phyloP scores from a whole-genome alignment of 768 basidiomycete species.

The Suillus variegatus region DNA sequence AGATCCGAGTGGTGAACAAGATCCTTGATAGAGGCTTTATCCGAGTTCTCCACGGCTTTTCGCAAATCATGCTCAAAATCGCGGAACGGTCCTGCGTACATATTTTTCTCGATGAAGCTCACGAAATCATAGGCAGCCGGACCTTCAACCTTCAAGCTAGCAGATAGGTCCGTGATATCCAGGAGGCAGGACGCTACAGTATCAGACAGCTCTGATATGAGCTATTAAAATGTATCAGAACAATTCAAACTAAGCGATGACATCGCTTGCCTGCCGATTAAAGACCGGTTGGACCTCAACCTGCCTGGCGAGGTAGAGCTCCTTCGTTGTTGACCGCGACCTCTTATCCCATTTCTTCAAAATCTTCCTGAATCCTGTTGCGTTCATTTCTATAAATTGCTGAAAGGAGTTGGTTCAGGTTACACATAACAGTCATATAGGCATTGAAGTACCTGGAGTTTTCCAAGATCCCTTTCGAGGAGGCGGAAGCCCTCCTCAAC shows the following conservation, averaged over 20 bases:
- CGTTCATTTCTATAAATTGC: slow-evolving; percentile 98
- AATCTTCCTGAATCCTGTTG: slow-evolving; percentile 94
- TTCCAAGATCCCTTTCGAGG: slow-evolving; percentile 91
- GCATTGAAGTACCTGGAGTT: slow-evolving; percentile 73
- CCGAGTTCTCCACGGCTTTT: slow-evolving; percentile 68
- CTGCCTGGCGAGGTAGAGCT: slow-evolving; percentile 92
- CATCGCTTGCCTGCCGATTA: slow-evolving; percentile 77
- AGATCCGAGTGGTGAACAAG: slow-evolving; percentile 71
- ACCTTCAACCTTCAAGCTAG: slow-evolving; percentile 77
- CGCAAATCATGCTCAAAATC: slow-evolving; percentile 89
- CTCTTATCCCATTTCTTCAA: slow-evolving; percentile 99
- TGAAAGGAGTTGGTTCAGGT: slow-evolving; percentile 36
- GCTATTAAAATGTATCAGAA: slow-evolving; percentile 44
- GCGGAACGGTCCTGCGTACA: slow-evolving; percentile 71
- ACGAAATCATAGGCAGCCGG: slow-evolving; percentile 75
- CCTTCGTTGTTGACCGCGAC: slow-evolving; percentile 93
- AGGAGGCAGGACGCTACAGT: slow-evolving; percentile 84
- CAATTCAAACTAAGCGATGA: slow-evolving; percentile 7
- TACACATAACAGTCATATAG: slow-evolving; percentile 13
- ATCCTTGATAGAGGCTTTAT: slow-evolving; percentile 62
- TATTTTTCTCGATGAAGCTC: slow-evolving; percentile 61
- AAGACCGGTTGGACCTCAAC: slow-evolving; percentile 99
- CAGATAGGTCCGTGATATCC: slow-evolving; percentile 75
- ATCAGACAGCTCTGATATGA: slow-evolving; percentile 94
- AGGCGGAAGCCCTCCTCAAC: slow-evolving; percentile 96